These are phyloP conservation scores for Neurospora sp. DNA, from an alignment of 2,329 filamentous ascomycete genomes.

Conservation along the genomic window DNA sequence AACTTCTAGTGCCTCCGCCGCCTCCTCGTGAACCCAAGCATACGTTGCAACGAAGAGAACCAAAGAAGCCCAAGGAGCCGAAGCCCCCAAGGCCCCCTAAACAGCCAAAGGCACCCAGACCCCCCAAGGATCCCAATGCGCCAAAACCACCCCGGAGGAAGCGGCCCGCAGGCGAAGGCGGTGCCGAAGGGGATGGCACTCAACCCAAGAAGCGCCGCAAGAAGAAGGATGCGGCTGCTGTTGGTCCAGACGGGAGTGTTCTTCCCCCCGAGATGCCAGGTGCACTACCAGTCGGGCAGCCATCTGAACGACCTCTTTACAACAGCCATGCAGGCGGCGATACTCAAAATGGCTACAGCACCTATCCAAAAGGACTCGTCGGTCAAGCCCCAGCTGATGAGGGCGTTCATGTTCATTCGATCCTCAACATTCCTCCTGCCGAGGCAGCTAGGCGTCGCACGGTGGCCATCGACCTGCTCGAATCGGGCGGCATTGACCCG, in stretches of 20 bases:
- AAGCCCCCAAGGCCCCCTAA: constrained; percentile 16
- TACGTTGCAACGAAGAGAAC: constrained; percentile 16
- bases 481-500: constrained; percentile 38
- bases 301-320: constrained; percentile 10
- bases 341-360: constrained; percentile 5
- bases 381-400: constrained; percentile 10
- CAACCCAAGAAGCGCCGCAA: constrained; percentile 20
- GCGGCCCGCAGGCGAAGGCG: constrained; percentile 13
- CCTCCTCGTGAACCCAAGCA: constrained; percentile 22
- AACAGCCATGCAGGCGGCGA: constrained; percentile 6
- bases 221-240: constrained; percentile 17
- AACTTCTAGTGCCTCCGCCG: constrained; percentile 37
- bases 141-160: constrained; percentile 18
- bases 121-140: constrained; percentile 13
- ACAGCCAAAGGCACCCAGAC: constrained; percentile 20
- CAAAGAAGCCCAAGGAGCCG: constrained; percentile 17
- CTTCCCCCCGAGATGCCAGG: constrained; percentile 16
- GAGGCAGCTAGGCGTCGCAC: constrained; percentile 42
- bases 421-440: constrained; percentile 31
- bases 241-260: constrained; percentile 5
- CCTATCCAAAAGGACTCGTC: constrained; percentile 13
- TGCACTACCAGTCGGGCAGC: constrained; percentile 13
- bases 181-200: constrained; percentile 11
- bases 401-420: constrained; percentile 20
- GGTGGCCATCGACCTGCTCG: constrained; percentile 38